phyloP scores from a whole-genome alignment of 2,329 filamentous ascomycete genomes.

The Colletotrichum tropicale region DNA sequence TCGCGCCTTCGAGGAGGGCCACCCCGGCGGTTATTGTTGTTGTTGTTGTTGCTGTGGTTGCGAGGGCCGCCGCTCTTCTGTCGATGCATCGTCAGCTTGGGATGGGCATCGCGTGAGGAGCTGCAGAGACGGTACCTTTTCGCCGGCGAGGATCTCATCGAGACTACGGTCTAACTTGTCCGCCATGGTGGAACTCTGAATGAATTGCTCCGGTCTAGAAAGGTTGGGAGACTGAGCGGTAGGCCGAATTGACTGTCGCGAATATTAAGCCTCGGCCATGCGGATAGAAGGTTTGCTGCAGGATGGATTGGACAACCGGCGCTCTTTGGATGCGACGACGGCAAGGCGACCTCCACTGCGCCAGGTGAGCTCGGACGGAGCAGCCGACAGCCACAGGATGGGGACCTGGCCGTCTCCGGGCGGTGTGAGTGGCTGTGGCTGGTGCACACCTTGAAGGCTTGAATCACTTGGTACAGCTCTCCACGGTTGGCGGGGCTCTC shows the following conservation, averaged over 20 bases:
- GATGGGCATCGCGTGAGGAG: constrained; percentile 21
- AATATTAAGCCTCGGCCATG: background rate
- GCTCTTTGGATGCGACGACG: background rate
- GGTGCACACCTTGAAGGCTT: background rate
- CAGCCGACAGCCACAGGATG: background rate
- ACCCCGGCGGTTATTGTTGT: constrained; percentile 20
- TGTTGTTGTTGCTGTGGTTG: constrained; percentile 31
- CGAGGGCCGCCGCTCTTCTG: constrained; percentile 36
- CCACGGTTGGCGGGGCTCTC: background rate
- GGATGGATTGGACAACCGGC: background rate
- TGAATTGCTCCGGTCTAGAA: background rate
- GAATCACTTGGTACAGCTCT: background rate
- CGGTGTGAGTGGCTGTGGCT: background rate
- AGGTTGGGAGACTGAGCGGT: background rate
- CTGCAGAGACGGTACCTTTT: constrained; percentile 42
- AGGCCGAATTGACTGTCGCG: background rate
- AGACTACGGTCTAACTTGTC: constrained; percentile 59
- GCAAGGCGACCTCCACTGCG: background rate
- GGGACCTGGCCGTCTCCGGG: background rate
- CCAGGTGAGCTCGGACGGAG: background rate
- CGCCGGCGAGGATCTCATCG: constrained; percentile 58
- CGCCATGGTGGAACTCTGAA: constrained; percentile 29
- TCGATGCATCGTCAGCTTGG: background rate
- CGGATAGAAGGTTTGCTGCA: background rate
- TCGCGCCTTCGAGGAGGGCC: constrained; percentile 28